Evolutionary conservation across 305 asterid genomes (phyloP), one percentile per base, ranked within the genome.

Genomic region (Euphrasia arctica): DNA sequence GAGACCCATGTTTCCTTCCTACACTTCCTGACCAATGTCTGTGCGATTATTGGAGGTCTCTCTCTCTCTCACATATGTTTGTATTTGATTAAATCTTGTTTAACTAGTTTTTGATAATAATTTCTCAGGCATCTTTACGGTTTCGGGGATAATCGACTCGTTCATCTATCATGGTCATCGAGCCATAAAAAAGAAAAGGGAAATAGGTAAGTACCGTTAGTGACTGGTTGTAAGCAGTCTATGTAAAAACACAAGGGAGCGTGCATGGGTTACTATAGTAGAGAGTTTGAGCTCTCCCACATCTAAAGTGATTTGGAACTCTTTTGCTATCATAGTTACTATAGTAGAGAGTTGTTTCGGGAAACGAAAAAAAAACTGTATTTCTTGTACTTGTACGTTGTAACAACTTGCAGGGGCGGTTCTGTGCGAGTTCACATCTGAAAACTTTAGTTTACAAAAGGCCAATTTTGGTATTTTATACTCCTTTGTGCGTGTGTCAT

Each of bases 1-100:
- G 98, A 88, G 82, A 75, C 83, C 41, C 95, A 84, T 54, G 77
- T 82, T 68, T 79, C 97, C 57, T 92, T 92, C 86, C 70, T 92
- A 71, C 98, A 92, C 74, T 93, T 90, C 80, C 82, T 93, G 77
- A 93, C 99, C 50, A 90, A 83, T 70, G 89, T 93, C 57, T 93
- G 99, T 63, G 99, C 99, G 63, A 88, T 93, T 62, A 75, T 93
- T 75, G 99, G 99, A 83, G 99, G 97, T 87, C 66, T 29, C 68
- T 69, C 68, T 66, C 77, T 68, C 72, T 70, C 71, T 64, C 71
- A 49, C 68, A 39, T 18, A 18, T 18, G 22, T 18, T 18, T 18
- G 22, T 18, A 18, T 18, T 18, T 39, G 43, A 39, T 39, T 22
- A 28, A 18, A 22, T 52, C 57, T 14, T 52, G 41, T 55, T 55